Conservation (phyloP, 2,329 filamentous ascomycete genomes). For the Clarireedia monteithiana region DNA sequence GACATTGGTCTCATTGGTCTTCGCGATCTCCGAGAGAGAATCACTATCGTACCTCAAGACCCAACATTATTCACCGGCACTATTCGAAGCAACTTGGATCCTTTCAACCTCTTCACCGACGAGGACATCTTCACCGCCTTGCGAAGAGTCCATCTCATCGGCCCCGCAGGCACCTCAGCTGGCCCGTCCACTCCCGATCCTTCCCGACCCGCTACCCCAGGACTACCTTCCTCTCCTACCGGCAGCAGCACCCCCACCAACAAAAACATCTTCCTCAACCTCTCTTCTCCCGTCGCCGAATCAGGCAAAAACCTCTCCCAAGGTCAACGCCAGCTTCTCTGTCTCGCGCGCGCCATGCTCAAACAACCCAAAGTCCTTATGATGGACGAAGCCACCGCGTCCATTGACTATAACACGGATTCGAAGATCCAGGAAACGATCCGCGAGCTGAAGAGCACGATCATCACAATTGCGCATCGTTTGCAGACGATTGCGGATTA, state of each 20-base stretch:
- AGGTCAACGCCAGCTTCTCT: conserved; percentile 90
- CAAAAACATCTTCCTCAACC: conserved; percentile 89
- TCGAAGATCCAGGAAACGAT: conserved; percentile 95
- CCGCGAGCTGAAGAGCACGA: conserved; percentile 85
- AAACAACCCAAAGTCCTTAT: conserved; percentile 90
- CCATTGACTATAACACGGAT: conserved; percentile 94
- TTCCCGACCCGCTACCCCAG: conserved; percentile 22
- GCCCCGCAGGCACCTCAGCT: conserved; percentile 32
- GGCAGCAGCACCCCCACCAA: conserved; percentile 50
- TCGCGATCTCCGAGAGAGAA: conserved; percentile 84
- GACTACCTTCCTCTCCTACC: conserved; percentile 22
- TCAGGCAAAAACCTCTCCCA: conserved; percentile 93
- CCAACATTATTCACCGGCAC: conserved; percentile 91
- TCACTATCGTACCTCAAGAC: conserved; percentile 97
- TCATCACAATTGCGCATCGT: conserved; percentile 92
- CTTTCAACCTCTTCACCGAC: conserved; percentile 81
- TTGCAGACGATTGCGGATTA: conserved; percentile 97
- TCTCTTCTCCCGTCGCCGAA: conserved; percentile 76
- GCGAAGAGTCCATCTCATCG: conserved; percentile 81
- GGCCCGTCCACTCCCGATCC: conserved; percentile 28
- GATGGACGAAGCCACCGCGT: conserved; percentile 98
- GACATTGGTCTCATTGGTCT: conserved; percentile 86
- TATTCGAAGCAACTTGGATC: conserved; percentile 86
- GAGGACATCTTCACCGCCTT: conserved; percentile 84
- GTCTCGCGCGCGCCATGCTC: conserved; percentile 84